Percentiles rank a stretch among this genome's conserved stretches.
Evolutionary conservation across 768 basidiomycete species (phyloP).

Genomic region (Boletus vinaceobasis): DNA sequence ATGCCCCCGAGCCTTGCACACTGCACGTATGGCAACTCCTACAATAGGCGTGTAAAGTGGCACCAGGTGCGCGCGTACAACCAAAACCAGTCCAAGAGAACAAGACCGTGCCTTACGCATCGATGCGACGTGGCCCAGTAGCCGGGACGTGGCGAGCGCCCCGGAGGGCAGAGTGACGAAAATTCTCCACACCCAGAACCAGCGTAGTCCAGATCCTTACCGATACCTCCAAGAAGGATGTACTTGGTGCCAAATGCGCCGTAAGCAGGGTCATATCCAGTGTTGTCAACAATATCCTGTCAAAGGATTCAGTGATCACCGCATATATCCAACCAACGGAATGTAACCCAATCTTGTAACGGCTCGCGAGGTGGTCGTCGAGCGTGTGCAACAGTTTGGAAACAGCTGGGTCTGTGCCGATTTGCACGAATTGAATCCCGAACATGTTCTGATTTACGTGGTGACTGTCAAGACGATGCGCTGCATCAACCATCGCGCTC

Average conservation of each 20-base stretch:
- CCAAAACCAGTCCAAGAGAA: not conserved
- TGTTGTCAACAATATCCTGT: conserved; percentile 48
- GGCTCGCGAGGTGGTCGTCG: conserved; percentile 35
- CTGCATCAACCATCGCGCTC: conserved; percentile 34
- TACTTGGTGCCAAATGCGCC: conserved; percentile 33
- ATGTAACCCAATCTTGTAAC: conserved; percentile 32
- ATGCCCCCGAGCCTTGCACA: too few species aligned
- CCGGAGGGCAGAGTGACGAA: conserved; percentile 7
- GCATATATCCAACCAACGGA: not conserved
- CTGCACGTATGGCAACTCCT: too few species aligned
- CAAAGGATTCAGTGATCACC: not conserved
- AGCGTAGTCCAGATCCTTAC: conserved; percentile 16
- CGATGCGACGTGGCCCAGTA: conserved; percentile 1
- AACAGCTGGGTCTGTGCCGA: conserved; percentile 38
- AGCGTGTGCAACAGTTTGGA: conserved; percentile 38
- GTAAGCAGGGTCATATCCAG: conserved; percentile 33
- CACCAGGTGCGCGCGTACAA: not conserved
- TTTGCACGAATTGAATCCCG: conserved; percentile 47
- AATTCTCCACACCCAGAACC: conserved; percentile 1
- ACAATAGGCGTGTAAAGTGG: too few species aligned
- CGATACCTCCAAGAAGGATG: conserved; percentile 29
- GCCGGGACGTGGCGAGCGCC: conserved; percentile 2
- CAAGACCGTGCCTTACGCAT: not conserved
- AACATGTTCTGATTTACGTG: conserved; percentile 36
- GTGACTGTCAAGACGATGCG: conserved; percentile 37